phyloP scores from a whole-genome alignment of 768 basidiomycete genomes.

The Russula virescens region DNA sequence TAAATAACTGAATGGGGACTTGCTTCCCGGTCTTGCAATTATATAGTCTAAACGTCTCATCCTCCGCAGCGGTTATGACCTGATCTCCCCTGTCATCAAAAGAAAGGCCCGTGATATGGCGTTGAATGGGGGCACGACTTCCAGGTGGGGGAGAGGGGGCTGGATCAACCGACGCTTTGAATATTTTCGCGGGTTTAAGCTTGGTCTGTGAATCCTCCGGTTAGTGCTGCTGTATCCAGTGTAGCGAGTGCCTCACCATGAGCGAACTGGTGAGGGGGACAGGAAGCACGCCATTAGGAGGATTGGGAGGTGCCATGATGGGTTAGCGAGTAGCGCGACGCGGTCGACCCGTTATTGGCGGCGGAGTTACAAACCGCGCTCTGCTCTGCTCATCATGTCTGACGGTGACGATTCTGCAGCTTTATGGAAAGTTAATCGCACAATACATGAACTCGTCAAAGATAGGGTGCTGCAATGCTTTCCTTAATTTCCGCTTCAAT shows the following conservation, averaged over 20 bases:
- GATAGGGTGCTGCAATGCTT: conserved; percentile 65
- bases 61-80: conserved; percentile 82
- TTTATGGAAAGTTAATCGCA: conserved; percentile 94
- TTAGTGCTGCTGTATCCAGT: background rate
- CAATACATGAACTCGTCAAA: conserved; percentile 92
- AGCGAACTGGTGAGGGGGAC: conserved; percentile 28
- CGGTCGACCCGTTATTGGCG: background rate
- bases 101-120: conserved; percentile 78
- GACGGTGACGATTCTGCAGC: conserved; percentile 78
- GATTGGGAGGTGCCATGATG: conserved; percentile 18
- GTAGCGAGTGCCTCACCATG: conserved; percentile 29
- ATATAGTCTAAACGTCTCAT: conserved; percentile 88
- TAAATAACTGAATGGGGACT: conserved; percentile 41
- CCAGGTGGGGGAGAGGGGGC: conserved; percentile 45
- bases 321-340: background rate
- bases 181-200: conserved; percentile 86
- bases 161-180: conserved; percentile 70
- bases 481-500: conserved; percentile 15
- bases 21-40: conserved; percentile 89
- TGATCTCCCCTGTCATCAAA: conserved; percentile 91
- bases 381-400: conserved; percentile 43
- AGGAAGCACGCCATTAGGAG: conserved; percentile 6
- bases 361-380: conserved; percentile 53
- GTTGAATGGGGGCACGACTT: conserved; percentile 32
- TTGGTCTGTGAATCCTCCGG: conserved; percentile 42